Evolutionary conservation across 345 rosid genomes (phyloP), one percentile per base, ranked within the genome.

Genomic region (Garcia nutans): DNA sequence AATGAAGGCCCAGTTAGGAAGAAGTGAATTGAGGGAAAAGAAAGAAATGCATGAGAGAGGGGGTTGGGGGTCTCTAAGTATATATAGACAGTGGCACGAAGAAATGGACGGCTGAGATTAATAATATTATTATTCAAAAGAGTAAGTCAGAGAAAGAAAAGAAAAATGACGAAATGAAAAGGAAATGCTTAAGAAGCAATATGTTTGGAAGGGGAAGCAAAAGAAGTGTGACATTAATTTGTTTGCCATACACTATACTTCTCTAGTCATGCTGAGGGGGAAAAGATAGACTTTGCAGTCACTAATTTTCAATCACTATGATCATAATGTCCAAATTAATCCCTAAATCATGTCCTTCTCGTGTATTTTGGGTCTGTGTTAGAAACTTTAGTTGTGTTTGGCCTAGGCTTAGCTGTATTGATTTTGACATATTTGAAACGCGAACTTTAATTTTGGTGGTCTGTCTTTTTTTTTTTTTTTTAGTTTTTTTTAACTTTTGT

Each of bases 81-180:
- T 84, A 73, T 74, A 84, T 78, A 78, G 80, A 72, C 22, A 44
- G 50, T 17, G 41, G 58, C 8, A 37, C 70, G 60, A 52, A 16
- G 70, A 1, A 72, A 45, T 79, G 76, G 71, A 75, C 76, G 83
- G 83, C 76, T 59, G n/a, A 31, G 79, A 74, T 82, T 79, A 54
- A 37, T n/a, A 24, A 7, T 33, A 33, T 33, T 33, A 33, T 49
- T 49, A 42, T 8, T 24, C 23, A 3, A 24, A 37, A 16, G 16
- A 60, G 31, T 0, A 0, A 41, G 44, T n/a, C n/a, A n/a, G n/a
- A 41, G 65, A 56, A 63, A 72, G 70, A 7, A 61, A 0, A 42
- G 41, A 24, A 8, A 33, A 37, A 8, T 10, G 31, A 62, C 10
- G 79, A 54, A 57, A 26, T 13, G 5, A 26, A 66, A 33, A 57